phyloP scores from a whole-genome alignment of 139 green algal species.

The Yamagishiella unicocca region DNA sequence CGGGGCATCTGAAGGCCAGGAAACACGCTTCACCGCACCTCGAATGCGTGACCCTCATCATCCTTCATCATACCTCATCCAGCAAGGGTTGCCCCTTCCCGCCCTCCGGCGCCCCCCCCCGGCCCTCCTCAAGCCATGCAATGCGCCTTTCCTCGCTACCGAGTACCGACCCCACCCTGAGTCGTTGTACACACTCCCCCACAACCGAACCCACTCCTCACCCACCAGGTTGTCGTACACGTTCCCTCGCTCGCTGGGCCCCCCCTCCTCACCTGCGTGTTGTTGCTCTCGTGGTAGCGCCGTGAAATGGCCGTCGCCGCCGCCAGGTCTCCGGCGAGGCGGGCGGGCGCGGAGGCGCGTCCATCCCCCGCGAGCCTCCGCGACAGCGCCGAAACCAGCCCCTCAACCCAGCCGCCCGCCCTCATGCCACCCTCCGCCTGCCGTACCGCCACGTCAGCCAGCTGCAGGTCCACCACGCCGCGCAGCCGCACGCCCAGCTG shows the following conservation, averaged over 20 bases:
- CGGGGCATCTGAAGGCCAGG: no score
- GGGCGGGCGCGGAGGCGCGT: neutral
- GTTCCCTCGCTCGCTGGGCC: no score
- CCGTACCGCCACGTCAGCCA: constrained; percentile 57
- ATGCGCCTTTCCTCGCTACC: no score
- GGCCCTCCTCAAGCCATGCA: no score
- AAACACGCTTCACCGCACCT: no score
- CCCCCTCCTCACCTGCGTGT: constrained; percentile 16
- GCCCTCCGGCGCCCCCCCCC: no score
- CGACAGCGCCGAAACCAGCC: constrained; percentile 40
- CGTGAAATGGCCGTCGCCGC: neutral
- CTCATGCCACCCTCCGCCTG: constrained; percentile 19
- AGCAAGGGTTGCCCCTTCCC: no score
- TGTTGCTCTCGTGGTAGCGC: constrained; percentile 46
- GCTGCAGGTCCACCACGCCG: constrained; percentile 51
- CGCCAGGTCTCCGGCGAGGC: constrained; percentile 28
- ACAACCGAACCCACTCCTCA: no score
- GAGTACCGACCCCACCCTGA: no score
- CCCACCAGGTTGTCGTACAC: neutral
- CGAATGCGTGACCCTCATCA: no score
- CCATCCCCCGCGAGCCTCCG: neutral
- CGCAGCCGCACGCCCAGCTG: constrained; percentile 50
- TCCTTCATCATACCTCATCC: no score
- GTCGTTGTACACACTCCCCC: no score
- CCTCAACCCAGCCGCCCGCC: constrained; percentile 37